Conservation (phyloP, 805 yeast species). For the Yueomyces sinensis region DNA sequence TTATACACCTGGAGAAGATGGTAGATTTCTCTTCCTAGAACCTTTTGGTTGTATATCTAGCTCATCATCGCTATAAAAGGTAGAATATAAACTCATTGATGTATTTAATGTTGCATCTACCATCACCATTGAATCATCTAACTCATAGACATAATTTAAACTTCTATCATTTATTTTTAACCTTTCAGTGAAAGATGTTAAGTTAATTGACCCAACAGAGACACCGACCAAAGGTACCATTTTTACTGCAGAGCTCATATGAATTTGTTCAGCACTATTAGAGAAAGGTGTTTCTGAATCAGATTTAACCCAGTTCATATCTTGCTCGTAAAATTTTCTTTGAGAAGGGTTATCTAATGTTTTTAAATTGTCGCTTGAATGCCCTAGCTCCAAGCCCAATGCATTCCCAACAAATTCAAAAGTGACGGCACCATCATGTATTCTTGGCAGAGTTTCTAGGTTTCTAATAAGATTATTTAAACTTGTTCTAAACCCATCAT, state of each 20-base stretch:
- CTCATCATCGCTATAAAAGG: no score
- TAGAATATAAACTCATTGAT: no score
- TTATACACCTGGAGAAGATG: no score
- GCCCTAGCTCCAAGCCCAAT: constrained; percentile 17
- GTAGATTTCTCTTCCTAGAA: no score
- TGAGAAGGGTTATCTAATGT: constrained; percentile 6
- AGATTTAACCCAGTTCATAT: constrained; percentile 20
- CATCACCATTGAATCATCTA: no score
- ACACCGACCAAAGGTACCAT: constrained; percentile 28
- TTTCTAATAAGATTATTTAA: constrained; percentile 16
- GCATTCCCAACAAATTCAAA: constrained; percentile 20
- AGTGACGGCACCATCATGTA: constrained; percentile 16
- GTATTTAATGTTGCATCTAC: no score
- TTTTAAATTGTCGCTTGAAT: constrained; percentile 3
- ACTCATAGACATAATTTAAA: constrained; percentile 1
- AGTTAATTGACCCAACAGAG: constrained; percentile 28
- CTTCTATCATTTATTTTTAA: constrained; percentile 1
- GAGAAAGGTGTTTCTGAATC: constrained; percentile 10
- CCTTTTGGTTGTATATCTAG: no score
- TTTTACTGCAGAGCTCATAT: constrained; percentile 10
- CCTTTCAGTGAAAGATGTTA: constrained; percentile 27
- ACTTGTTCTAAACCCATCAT: constrained; percentile 22
- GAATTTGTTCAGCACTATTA: constrained; percentile 2
- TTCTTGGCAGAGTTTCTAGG: constrained; percentile 12
- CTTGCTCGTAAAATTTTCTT: constrained; percentile 14